These are phyloP conservation scores for Hanseniaspora opuntiae DNA, from an alignment of 805 yeast genomes.

Conservation along the genomic window DNA sequence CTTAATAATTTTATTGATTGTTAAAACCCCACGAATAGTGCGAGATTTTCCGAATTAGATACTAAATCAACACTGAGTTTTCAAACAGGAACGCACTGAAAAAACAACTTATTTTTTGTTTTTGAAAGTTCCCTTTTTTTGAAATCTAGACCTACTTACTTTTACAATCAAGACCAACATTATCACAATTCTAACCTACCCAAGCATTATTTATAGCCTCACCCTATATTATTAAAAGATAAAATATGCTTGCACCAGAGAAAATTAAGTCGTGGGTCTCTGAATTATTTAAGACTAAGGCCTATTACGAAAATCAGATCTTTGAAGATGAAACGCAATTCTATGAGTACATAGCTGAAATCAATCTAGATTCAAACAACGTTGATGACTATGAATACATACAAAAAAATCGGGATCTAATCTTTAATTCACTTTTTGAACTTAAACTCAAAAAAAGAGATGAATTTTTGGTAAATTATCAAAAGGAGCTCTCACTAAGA, in stretches of 20 bases:
- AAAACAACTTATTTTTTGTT: no score
- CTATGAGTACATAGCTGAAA: not conserved
- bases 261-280: not conserved
- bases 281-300: not conserved
- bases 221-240: no score
- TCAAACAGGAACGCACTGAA: no score
- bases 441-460: not conserved
- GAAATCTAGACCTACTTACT: no score
- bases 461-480: not conserved
- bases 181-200: no score
- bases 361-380: not conserved
- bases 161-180: no score
- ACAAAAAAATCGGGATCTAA: not conserved
- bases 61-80: no score
- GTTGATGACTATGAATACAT: not conserved
- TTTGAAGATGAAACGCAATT: conserved; percentile 1
- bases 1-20: no score
- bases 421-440: conserved; percentile 1
- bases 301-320: not conserved
- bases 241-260: not conserved
- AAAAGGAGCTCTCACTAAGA: not conserved
- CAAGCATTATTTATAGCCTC: no score
- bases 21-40: no score
- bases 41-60: no score
- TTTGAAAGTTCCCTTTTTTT: no score